Evolutionary conservation across 345 rosid genomes (phyloP).

Genomic region (Citropsis articulata): DNA sequence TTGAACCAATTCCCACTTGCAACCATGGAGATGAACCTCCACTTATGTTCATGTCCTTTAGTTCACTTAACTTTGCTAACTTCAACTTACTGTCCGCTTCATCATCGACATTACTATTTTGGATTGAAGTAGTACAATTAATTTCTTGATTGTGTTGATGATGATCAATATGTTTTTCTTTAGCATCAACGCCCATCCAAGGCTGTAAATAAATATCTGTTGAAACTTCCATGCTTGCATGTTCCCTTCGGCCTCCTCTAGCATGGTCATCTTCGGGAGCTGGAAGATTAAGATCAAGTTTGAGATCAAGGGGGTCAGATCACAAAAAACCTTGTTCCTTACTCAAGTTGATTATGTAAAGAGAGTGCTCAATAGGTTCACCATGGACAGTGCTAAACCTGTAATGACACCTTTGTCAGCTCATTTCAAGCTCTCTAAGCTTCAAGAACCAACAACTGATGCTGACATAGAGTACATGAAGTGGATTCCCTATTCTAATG

Average conservation of each 20-base stretch:
- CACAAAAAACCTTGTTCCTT: too few species aligned
- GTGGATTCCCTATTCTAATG: too few species aligned
- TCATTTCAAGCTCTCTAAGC: too few species aligned
- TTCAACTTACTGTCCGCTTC: slow-evolving; percentile 64
- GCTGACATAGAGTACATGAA: too few species aligned
- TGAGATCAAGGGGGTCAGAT: slow-evolving; percentile 46
- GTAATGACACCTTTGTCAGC: too few species aligned
- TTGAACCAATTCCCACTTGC: slow-evolving; percentile 77
- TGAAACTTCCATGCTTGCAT: slow-evolving; percentile 23
- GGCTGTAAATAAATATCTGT: slow-evolving; percentile 42
- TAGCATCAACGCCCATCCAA: slow-evolving; percentile 36
- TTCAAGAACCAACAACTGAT: too few species aligned
- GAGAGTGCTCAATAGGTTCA: too few species aligned
- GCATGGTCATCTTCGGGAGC: slow-evolving; percentile 31
- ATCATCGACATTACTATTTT: slow-evolving; percentile 36
- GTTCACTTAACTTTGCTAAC: slow-evolving; percentile 60
- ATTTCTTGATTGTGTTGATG: slow-evolving; percentile 2
- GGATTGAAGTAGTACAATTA: slow-evolving; percentile 14
- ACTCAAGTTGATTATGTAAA: too few species aligned
- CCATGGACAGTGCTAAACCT: too few species aligned
- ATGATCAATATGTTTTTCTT: slow-evolving; percentile 22
- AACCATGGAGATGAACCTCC: slow-evolving; percentile 69
- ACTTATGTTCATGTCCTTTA: slow-evolving; percentile 44
- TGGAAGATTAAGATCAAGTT: slow-evolving; percentile 71
- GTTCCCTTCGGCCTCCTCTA: slow-evolving; percentile 10